These are phyloP conservation scores for Tilletia horrida DNA, from an alignment of 1,284 basidiomycete species.

Conservation along the genomic window DNA sequence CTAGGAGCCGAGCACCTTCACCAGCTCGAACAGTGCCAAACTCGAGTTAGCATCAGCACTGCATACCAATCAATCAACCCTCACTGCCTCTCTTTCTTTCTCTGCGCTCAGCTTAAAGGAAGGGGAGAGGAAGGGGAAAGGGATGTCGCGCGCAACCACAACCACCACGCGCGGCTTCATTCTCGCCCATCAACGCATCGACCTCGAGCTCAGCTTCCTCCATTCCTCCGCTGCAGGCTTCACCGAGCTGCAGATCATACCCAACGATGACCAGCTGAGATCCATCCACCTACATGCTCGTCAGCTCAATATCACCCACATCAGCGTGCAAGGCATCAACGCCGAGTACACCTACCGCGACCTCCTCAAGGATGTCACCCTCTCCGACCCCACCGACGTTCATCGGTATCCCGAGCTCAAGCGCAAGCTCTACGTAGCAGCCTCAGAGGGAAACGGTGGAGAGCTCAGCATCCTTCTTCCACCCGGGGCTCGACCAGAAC, in stretches of 20 bases:
- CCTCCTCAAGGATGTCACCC: constrained; percentile 69
- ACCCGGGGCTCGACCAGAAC: constrained; percentile 58
- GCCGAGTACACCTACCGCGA: constrained; percentile 75
- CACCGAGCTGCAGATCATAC: constrained; percentile 82
- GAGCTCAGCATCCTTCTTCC: constrained; percentile 89
- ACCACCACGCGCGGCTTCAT: constrained; percentile 40
- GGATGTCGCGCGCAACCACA: constrained; percentile 13
- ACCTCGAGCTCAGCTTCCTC: constrained; percentile 80
- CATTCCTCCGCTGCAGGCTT: constrained; percentile 59
- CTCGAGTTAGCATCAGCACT: no score
- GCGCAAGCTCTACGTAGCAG: constrained; percentile 81
- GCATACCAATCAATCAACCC: no score
- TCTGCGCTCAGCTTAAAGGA: no score
- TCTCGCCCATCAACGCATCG: constrained; percentile 75
- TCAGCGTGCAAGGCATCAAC: constrained; percentile 60
- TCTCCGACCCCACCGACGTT: constrained; percentile 67
- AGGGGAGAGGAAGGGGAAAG: neutral
- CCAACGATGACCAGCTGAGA: constrained; percentile 69
- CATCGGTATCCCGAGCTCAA: constrained; percentile 90
- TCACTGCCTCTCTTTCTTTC: no score
- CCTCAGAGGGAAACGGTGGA: constrained; percentile 85
- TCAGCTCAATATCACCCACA: constrained; percentile 71
- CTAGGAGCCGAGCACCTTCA: neutral
- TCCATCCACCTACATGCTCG: constrained; percentile 80
- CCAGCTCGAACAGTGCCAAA: no score